Base-by-base conservation (phyloP, 345 rosid genomes). In the Trapa incisa region DNA sequence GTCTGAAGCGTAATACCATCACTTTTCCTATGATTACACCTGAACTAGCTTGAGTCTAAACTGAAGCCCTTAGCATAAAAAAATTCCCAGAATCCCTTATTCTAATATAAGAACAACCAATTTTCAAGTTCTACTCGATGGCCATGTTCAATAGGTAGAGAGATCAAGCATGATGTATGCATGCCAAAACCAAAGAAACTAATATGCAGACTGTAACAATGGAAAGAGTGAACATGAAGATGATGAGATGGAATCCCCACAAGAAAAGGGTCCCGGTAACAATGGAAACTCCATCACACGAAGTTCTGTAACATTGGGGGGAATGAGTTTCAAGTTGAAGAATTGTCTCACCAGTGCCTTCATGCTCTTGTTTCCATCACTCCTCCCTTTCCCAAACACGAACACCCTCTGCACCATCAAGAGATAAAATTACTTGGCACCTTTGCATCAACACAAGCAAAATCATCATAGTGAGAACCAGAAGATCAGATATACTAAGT, bases 341-440 rank as follows among this genome's bases (percentile, higher is more conserved):
- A 35, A 9, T 58, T 58, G 37, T 73, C 86, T 80, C 77, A 93
- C 98, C 97, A 93, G 74, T 61, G 87, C 82, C 80, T 93, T 93
- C 98, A 93, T 93, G 86, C 83, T 83, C 82, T 88, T 93, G 83
- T 93, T 84, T 78, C 98, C 98, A 77, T 93, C 98, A 61, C 92
- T 88, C 80, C 77, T 78, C 72, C 97, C 94, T 78, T 87, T 88
- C 16, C 97, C 97, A 71, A 93, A 90, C 58, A 83, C 80, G 79
- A 86, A 93, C 45, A 90, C 98, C 48, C 94, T 68, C 98, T 90
- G 92, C 52, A 37, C 8, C 37, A 42, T 35, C 15, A 32, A 29
- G 14, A 32, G 5, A 6, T 3, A 56, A 29, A 8, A 57, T 6
- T 4, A 22, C 29, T 22, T 22, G 29, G 29, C 29, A 22, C 29